Base-by-base conservation (phyloP, 2,329 filamentous ascomycete genomes). In the Fusarium drepaniforme region DNA sequence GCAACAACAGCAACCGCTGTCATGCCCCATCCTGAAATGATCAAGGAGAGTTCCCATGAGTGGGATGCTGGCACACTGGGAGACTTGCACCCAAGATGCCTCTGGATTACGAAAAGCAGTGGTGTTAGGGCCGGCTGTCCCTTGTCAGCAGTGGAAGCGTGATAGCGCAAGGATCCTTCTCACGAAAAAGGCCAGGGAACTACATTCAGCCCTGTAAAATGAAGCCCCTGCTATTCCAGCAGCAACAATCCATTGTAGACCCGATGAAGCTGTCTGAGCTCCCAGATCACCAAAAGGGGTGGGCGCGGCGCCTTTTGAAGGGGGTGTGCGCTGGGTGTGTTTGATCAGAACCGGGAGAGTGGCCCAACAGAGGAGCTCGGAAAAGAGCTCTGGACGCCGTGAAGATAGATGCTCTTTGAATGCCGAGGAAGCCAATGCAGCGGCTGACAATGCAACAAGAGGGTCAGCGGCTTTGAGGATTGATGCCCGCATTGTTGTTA, bases 361-460 rank as follows among this genome's bases (percentile, higher is more conserved):
- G 2, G 68, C 37, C 83, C 83, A 84, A 18, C 80, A 80, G 1
- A 83, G n/a, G 1, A 77, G 58, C 66, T 84, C 83, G 1, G 83
- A 84, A 13, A 51, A 68, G 7, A 83, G 57, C 59, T 83, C 82
- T 2, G 78, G 49, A 33, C 77, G 70, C 9, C 63, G 64, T 0
- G 77, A 64, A 0, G 77, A 67, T 1, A 78, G 44, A 13, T 59
- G 57, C 25, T 78, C 79, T 4, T 68, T 72, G 16, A 81, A 25
- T 0, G 75, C 64, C 15, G 77, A 75, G 56, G 77, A 81, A 0
- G 82, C 6, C 9, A 82, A 58, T 1, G 82, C 79, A 0, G 77
- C 75, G 60, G 75, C 18, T 1, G 68, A 33, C 37, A 35, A 63
- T 1, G 58, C 63, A 25, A 67, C 62, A 11, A 60, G 23, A 1